Base-by-base conservation (phyloP, 345 rosid genomes). In the Rubroshorea leprosula region DNA sequence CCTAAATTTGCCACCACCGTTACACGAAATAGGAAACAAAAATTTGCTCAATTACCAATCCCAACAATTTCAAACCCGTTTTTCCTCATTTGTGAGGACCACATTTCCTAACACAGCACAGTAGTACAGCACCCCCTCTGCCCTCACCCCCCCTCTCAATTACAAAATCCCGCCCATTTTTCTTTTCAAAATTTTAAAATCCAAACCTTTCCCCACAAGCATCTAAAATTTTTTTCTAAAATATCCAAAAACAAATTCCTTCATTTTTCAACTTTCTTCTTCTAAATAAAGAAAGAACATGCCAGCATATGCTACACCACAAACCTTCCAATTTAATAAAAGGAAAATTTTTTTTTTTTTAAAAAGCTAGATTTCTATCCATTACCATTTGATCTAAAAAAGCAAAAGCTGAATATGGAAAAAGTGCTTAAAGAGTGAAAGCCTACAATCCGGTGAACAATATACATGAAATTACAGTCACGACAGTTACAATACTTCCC, bases 381-480 rank as follows among this genome's bases (percentile, higher is more conserved):
- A n/a, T 35, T 35, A 35, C 12, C 41, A 35, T 6, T 35, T 35
- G 41, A 35, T 35, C 41, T 35, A 10, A 35, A 2, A 35, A 35
- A 35, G 41, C 41, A 35, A 35, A 35, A 35, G 41, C 12, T 6
- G 41, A 35, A 6, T 10, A 35, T n/a, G n/a, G 41, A 13, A 6
- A 35, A 35, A 35, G 41, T 35, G 9, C 11, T 13, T 1, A 35
- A 35, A 35, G 41, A 35, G 41, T 35, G 11, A 35, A 35, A 58
- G 71, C 68, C 68, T 60, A 53, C 60, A 65, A 56, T 66, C 71
- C 65, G 71, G 60, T 57, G 62, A 67, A 45, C 55, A 64, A 79
- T 76, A 55, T 74, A 80, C 78, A 74, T 58, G n/a, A 63, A 66
- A 66, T 68, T 68, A 71, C 70, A 73, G 54, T 70, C 60, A 73